These are phyloP conservation scores for Suillus spraguei DNA, from an alignment of 768 basidiomycete genomes.

Conservation along the genomic window DNA sequence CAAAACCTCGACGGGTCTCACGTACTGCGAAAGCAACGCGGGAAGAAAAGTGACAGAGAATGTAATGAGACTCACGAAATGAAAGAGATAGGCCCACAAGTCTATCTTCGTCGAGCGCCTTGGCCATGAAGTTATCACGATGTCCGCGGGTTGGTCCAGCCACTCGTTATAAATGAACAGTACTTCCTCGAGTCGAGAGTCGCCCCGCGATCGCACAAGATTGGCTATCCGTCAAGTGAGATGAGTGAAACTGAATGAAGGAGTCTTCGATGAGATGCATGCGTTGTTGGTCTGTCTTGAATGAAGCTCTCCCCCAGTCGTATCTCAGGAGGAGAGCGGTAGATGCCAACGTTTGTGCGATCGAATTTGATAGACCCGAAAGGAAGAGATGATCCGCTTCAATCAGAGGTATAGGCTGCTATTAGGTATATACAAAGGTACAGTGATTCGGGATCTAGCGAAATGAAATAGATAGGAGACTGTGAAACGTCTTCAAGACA, in stretches of 20 bases:
- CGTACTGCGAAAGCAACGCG: conserved; percentile 10
- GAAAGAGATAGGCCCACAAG: conserved; percentile 3
- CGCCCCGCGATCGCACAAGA: conserved; percentile 4
- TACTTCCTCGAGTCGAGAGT: neutral
- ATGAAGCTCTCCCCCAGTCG: neutral
- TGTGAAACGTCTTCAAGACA: neutral
- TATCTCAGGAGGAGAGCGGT: conserved; percentile 4
- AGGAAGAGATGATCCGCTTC: conserved; percentile 5
- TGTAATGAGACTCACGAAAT: neutral
- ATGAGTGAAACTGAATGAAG: conserved; percentile 4
- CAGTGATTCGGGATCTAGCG: conserved; percentile 4
- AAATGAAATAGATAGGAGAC: conserved; percentile 7
- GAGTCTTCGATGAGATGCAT: conserved; percentile 7
- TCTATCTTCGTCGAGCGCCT: conserved; percentile 2
- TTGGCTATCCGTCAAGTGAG: conserved; percentile 4
- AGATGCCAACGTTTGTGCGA: conserved; percentile 4
- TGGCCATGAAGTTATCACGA: conserved; percentile 7
- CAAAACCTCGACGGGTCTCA: too few relatives aligned
- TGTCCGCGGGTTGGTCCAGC: conserved; percentile 8
- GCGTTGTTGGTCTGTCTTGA: conserved; percentile 6
- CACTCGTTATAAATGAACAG: neutral
- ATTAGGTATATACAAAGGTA: neutral
- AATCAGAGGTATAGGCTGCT: conserved; percentile 3
- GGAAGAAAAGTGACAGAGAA: conserved; percentile 1
- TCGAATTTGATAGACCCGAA: conserved; percentile 4